A percentile compares a stretch with the other conserved stretches of the same genome.
These are phyloP conservation scores for Lonicera japonica DNA, from an alignment of 129 eudicot genomes.

Conservation along the genomic window DNA sequence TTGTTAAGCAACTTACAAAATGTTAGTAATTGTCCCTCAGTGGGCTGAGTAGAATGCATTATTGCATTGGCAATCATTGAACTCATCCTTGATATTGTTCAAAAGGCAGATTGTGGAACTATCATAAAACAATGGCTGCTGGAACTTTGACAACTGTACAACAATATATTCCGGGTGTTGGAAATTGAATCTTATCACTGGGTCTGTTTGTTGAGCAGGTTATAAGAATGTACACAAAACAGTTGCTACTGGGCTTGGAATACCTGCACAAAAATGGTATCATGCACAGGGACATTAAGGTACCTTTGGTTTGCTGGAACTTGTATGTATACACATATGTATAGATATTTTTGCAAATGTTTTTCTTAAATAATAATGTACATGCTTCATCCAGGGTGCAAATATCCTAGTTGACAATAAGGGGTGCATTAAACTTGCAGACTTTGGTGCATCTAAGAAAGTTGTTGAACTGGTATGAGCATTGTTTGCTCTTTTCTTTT, in stretches of 20 bases:
- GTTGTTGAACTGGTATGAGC: conserved; percentile 86
- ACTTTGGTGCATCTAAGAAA: conserved; percentile 99
- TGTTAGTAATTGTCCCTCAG: neutral
- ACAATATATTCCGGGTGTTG: neutral
- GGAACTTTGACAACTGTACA: neutral
- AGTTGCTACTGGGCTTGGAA: conserved; percentile 73
- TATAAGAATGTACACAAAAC: conserved; percentile 88
- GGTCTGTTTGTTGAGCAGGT: conserved; percentile 47
- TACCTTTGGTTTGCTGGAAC: conserved; percentile 14
- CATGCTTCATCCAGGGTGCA: conserved; percentile 63
- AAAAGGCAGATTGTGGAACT: no score
- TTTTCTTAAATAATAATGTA: conserved; percentile 10
- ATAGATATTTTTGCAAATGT: neutral
- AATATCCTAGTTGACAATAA: conserved; percentile 96
- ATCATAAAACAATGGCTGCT: neutral
- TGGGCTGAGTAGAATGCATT: neutral
- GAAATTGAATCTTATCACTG: conserved; percentile 5
- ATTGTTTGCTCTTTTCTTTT: neutral
- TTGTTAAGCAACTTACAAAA: neutral
- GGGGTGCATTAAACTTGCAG: conserved; percentile 95
- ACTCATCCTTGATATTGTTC: neutral
- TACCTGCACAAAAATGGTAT: conserved; percentile 90
- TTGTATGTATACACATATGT: neutral
- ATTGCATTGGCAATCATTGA: neutral
- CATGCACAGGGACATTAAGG: conserved; percentile 98